Conservation (phyloP, 495 filamentous ascomycete genomes). For the Poronia punctata region DNA sequence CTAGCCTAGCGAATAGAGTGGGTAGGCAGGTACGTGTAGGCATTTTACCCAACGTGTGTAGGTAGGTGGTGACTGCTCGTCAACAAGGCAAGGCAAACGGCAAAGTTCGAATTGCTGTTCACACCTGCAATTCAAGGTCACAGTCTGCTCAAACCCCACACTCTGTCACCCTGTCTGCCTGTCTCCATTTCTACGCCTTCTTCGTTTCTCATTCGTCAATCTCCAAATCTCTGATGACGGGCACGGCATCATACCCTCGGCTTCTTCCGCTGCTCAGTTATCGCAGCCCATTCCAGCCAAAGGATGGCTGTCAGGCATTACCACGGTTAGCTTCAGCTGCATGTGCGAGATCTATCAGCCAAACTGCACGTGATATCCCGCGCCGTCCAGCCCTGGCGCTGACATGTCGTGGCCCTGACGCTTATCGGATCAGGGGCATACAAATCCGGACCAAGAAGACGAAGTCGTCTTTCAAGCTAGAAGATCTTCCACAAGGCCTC, state of each 20-base stretch:
- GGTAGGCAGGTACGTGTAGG: too few species aligned
- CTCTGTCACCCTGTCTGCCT: background rate
- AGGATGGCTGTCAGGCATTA: slow-evolving; percentile 1
- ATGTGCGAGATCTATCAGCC: background rate
- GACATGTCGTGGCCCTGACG: background rate
- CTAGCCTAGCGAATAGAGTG: too few species aligned
- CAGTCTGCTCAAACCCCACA: background rate
- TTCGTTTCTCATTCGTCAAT: background rate
- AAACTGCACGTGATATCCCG: slow-evolving; percentile 2
- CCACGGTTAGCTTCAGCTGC: background rate
- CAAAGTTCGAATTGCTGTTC: too few species aligned
- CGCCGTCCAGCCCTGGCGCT: background rate
- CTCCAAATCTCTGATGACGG: slow-evolving; percentile 23
- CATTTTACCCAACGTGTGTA: too few species aligned
- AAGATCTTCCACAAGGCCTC: slow-evolving; percentile 60
- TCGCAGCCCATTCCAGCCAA: slow-evolving; percentile 6
- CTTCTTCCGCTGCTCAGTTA: slow-evolving; percentile 14
- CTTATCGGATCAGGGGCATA: background rate
- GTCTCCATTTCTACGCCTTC: background rate
- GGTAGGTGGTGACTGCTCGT: too few species aligned
- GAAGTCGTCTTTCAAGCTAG: slow-evolving; percentile 47
- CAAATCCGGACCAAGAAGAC: slow-evolving; percentile 32
- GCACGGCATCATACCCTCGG: slow-evolving; percentile 19
- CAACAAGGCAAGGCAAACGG: too few species aligned
- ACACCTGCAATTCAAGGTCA: too few species aligned